Evolutionary conservation across 176 grass and related monocot genomes (phyloP).

Genomic region (Tillandsia fasciculata): DNA sequence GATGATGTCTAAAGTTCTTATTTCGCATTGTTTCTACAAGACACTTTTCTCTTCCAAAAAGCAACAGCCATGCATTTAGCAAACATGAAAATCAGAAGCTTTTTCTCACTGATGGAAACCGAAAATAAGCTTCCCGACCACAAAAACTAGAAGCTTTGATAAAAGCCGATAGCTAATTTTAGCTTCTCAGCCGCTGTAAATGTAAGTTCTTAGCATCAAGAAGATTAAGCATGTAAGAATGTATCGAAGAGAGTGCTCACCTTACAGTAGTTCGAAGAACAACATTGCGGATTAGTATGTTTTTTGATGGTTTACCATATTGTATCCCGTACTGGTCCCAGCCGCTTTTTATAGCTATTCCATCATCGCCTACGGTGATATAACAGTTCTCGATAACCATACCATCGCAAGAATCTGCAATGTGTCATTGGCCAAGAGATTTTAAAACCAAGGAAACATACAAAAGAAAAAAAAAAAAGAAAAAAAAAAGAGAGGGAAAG

Average conservation of each 20-base stretch:
- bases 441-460: background rate
- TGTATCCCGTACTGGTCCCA: conserved; percentile 91
- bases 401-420: conserved; percentile 76
- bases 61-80: too few species aligned
- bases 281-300: conserved; percentile 63
- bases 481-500: background rate
- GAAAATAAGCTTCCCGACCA: background rate
- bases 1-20: too few species aligned
- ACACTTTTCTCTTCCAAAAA: too few species aligned
- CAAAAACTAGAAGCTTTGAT: too few species aligned
- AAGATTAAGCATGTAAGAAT: background rate
- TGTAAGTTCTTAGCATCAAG: background rate
- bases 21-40: too few species aligned
- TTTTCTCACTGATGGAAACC: background rate
- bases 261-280: conserved; percentile 69
- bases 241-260: conserved; percentile 19
- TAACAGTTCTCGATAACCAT: conserved; percentile 83
- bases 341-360: conserved; percentile 94
- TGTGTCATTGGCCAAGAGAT: background rate
- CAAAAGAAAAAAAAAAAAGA: background rate
- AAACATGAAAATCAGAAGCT: too few species aligned
- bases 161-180: background rate
- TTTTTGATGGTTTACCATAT: conserved; percentile 74
- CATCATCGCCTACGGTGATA: conserved; percentile 86
- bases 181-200: background rate